Base-by-base conservation (phyloP, 2,329 filamentous ascomycete species). In the Aspergillus ochraceus region DNA sequence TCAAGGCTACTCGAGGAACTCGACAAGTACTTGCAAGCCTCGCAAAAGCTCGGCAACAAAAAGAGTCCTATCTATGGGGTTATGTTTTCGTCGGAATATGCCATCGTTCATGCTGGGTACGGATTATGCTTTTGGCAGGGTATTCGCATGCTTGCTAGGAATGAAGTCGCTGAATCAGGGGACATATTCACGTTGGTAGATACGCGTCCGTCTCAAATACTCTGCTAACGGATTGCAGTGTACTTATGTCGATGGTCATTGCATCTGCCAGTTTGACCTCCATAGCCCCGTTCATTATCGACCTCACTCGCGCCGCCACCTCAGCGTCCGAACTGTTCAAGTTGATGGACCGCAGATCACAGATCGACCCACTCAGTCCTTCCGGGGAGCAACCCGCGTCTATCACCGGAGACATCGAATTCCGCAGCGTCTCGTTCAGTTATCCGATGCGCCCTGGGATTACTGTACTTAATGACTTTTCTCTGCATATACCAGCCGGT, bases 121-220 rank as follows among this genome's bases (percentile, higher is more conserved):
- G 86, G 84, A 2, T 77, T 88, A 11, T 83, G 81, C 32, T 80
- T 86, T 60, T 77, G 71, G 72, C 68, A 73, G 55, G 74, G 69
- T 4, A 65, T 73, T 51, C 29, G 59, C 17, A 71, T 75, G 70
- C 60, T 70, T 24, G 60, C 62, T 14, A 64, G 64, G 20, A 69
- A 69, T 4, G 71, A 75, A 42, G 58, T 74, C n/a, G 19, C 46
- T 1, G 54, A 67, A 8, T 49, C 65, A 2, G 73, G 72, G 14
- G 60, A 62, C 20, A 61, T 74, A 47, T 71, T 74, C 36, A 71
- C 60, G 55, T 61, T 42, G 57, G 60, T 63, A 51, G 49, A 22
- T 22, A 22, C 22, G 22, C 22, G 22, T 22, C 22, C 22, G 22
- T 22, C 22, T 22, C 22, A 22, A 22, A 22, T 3, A 22, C 22